A percentile compares a stretch with the other conserved stretches of the same genome.
Evolutionary conservation across 2,329 filamentous ascomycete genomes (phyloP).

Genomic region (Plectosphaerella cucumerina): DNA sequence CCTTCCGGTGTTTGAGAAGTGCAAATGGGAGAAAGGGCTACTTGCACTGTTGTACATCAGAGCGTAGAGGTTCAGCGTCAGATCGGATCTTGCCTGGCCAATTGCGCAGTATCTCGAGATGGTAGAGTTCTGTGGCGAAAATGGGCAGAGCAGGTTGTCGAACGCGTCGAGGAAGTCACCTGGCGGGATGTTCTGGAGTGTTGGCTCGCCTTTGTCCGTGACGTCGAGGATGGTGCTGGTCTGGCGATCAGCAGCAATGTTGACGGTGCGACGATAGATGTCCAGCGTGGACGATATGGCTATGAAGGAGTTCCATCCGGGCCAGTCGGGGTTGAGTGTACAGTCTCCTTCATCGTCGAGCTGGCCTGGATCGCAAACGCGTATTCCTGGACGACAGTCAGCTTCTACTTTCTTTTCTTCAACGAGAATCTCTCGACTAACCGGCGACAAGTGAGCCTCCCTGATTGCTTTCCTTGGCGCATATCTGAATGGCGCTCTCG

Average conservation of each 20-base stretch:
- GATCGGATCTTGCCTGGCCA: background rate
- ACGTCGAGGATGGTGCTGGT: background rate
- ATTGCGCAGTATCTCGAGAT: background rate
- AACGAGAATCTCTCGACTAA: too few relatives aligned
- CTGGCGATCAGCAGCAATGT: background rate
- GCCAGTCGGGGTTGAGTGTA: background rate
- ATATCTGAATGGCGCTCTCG: background rate
- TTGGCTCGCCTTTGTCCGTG: background rate
- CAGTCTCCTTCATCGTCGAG: background rate
- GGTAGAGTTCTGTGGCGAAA: background rate
- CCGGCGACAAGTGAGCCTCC: background rate
- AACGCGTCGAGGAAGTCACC: background rate
- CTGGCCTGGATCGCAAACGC: background rate
- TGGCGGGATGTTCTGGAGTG: background rate
- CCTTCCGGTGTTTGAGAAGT: too few relatives aligned
- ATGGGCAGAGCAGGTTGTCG: background rate
- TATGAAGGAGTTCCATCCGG: background rate
- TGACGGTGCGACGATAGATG: background rate
- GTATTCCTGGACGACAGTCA: background rate
- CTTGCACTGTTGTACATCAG: background rate
- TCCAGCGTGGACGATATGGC: background rate
- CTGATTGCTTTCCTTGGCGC: background rate
- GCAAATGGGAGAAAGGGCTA: too few relatives aligned
- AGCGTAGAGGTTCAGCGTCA: background rate
- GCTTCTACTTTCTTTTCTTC: too few relatives aligned